A percentile compares a stretch with the other conserved stretches of the same genome.
phyloP scores from a whole-genome alignment of 192 early-diverging fungal genomes.

The Linnemannia schmuckeri region DNA sequence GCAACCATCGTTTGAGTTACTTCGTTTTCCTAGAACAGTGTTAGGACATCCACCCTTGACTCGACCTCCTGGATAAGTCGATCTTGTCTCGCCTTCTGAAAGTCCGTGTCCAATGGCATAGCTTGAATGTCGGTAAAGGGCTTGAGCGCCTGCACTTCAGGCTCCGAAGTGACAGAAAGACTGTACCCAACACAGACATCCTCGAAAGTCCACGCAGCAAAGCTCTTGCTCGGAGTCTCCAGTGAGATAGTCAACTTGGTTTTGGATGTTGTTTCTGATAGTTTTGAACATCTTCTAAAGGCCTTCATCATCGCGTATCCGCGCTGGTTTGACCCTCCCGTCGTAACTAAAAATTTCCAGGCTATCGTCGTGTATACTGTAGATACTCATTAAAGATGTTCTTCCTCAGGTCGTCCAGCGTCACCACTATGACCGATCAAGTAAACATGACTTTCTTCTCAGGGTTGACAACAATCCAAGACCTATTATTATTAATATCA shows the following conservation, averaged over 20 bases:
- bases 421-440: neutral
- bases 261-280: neutral
- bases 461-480: conserved; percentile 3
- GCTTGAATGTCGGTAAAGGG: conserved; percentile 19
- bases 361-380: conserved; percentile 14
- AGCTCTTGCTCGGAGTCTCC: conserved; percentile 18
- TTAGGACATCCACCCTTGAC: neutral
- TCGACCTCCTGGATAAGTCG: conserved; percentile 19
- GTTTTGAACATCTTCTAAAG: conserved; percentile 10
- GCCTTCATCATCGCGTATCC: neutral
- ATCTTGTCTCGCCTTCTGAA: neutral
- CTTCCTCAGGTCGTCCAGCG: conserved; percentile 9
- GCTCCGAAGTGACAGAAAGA: conserved; percentile 3
- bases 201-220: conserved; percentile 20
- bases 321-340: neutral
- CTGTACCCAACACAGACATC: conserved; percentile 22
- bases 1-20: conserved; percentile 19
- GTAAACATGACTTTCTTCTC: conserved; percentile 7
- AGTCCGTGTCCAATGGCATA: conserved; percentile 16
- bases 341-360: no score
- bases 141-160: neutral
- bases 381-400: neutral
- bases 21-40: neutral
- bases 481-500: no score
- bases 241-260: conserved; percentile 1